These are phyloP conservation scores for Solanum piurae DNA, from an alignment of 257 asterid species.

Conservation along the genomic window DNA sequence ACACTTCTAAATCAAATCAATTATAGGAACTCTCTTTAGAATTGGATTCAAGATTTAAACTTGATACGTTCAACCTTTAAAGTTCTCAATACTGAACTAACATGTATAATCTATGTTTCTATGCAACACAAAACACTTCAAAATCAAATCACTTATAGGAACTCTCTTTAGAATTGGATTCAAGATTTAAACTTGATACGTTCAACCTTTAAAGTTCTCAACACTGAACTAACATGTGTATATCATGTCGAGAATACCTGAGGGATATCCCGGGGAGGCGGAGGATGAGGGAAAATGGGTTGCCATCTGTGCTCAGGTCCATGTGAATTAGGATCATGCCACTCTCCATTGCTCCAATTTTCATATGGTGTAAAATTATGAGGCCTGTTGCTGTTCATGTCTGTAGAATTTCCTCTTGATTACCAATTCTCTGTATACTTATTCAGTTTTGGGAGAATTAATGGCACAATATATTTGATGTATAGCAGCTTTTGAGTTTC, in stretches of 20 bases:
- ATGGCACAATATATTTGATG: background rate
- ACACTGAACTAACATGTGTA: background rate
- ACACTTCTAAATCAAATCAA: background rate
- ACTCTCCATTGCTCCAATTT: background rate
- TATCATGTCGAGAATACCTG: background rate
- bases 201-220: background rate
- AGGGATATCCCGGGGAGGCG: background rate
- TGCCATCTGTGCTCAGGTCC: background rate
- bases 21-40: background rate
- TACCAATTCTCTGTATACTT: background rate
- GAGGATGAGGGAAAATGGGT: background rate
- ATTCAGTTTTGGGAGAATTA: background rate
- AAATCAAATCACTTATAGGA: background rate
- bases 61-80: background rate
- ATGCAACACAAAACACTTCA: background rate
- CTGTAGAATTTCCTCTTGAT: background rate
- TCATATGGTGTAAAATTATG: background rate
- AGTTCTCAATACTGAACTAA: background rate
- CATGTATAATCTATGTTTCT: conserved; percentile 8
- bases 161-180: background rate
- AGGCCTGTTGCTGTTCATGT: background rate
- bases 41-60: background rate
- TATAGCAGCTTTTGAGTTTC: background rate
- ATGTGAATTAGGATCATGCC: background rate
- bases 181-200: background rate